phyloP scores from a whole-genome alignment of 2,329 filamentous ascomycete genomes.

The Fusarium anthophilum region DNA sequence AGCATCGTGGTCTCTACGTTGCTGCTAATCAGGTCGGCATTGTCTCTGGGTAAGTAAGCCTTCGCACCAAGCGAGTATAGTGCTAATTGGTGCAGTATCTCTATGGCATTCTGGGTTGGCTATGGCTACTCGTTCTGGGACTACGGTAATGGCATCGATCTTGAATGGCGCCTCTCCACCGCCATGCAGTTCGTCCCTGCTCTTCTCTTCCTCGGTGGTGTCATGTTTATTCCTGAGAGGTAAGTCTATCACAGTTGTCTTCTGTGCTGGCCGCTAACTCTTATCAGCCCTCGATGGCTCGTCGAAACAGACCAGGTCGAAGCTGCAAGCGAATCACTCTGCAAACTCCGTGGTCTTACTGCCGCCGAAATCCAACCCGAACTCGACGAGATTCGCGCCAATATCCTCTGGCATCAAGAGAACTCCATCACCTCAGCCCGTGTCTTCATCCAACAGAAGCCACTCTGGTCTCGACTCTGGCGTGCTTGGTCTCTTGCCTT shows the following conservation, averaged over 20 bases:
- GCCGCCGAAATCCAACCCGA: not conserved
- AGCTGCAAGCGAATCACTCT: not conserved
- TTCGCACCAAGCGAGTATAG: accelerated
- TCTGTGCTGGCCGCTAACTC: accelerated
- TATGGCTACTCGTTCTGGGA: constrained; percentile 22
- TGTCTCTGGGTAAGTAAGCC: constrained; percentile 5
- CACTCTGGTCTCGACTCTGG: constrained; percentile 16
- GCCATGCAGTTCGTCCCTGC: constrained; percentile 19
- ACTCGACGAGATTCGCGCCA: constrained; percentile 19
- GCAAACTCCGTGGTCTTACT: not conserved
- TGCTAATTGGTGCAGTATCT: not conserved
- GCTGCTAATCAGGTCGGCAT: constrained; percentile 17
- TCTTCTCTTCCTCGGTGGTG: not conserved
- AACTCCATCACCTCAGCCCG: constrained; percentile 16
- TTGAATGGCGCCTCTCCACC: constrained; percentile 12
- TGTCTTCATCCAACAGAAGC: constrained; percentile 13
- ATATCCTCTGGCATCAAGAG: constrained; percentile 17
- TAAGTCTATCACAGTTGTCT: not conserved
- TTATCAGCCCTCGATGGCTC: constrained; percentile 5
- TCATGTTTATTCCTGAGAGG: constrained; percentile 18
- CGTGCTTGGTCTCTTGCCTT: constrained; percentile 11
- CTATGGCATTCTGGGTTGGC: constrained; percentile 18
- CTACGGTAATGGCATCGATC: constrained; percentile 1
- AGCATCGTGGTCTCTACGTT: constrained; percentile 15
- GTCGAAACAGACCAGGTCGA: constrained; percentile 15